phyloP scores from a whole-genome alignment of 495 filamentous ascomycete species.

The Penicillium subrubescens region DNA sequence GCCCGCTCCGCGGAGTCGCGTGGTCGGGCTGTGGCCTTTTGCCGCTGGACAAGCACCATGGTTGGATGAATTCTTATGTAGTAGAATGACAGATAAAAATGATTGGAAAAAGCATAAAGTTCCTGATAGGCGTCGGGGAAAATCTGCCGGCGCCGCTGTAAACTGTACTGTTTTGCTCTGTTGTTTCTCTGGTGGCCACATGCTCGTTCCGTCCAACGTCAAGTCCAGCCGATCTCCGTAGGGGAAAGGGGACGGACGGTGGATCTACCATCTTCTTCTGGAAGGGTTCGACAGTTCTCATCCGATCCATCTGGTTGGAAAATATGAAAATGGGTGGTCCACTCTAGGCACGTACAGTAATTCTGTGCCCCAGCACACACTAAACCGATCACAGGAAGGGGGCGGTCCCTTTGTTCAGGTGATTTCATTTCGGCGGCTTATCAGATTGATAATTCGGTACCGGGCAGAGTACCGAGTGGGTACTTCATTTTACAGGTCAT shows the following conservation, averaged over 20 bases:
- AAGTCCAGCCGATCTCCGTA: not conserved
- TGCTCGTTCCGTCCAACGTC: not conserved
- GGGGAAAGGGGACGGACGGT: not conserved
- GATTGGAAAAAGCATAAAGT: not conserved
- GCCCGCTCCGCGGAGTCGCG: conserved; percentile 18
- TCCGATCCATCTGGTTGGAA: not conserved
- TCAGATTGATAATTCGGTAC: conserved; percentile 33
- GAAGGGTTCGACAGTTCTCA: not conserved
- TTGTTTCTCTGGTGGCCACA: not conserved
- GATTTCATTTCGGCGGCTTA: conserved; percentile 19
- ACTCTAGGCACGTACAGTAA: not conserved
- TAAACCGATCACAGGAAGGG: conserved; percentile 17
- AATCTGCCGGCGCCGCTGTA: not conserved
- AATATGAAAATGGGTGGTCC: conserved; percentile 2
- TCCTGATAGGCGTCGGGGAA: not conserved
- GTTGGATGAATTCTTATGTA: not conserved
- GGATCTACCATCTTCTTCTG: not conserved
- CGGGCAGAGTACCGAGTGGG: not conserved
- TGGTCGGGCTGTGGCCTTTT: conserved; percentile 18
- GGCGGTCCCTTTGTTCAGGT: not conserved
- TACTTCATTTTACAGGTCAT: not conserved
- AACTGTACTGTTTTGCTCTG: not conserved
- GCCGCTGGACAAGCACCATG: not conserved
- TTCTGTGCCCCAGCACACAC: conserved; percentile 9
- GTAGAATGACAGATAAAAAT: not conserved